Evolutionary conservation across 305 asterid species (phyloP), one percentile per base, ranked within the genome.

Genomic region (Rubia tinctorum): DNA sequence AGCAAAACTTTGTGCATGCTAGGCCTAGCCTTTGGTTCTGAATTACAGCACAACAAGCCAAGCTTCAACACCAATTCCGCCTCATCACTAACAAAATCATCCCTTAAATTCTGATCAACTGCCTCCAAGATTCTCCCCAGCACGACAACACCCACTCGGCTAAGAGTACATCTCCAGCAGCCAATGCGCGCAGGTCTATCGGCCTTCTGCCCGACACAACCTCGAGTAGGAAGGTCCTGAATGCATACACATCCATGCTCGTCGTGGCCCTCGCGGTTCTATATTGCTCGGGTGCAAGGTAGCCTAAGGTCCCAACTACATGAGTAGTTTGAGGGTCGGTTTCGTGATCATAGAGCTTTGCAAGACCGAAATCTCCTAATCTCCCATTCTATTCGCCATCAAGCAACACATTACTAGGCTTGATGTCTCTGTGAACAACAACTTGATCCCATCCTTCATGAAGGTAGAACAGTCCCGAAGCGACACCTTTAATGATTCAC

Each of bases 281-380:
- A 56, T 56, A 56, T 5, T 56, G 62, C 9, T 56, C 27, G 23
- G 62, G 62, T 18, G 62, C 62, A 56, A 56, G 62, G 62, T 56
- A 56, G 62, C 62, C 27, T 18, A 56, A 7, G 27, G 62, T 56
- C 11, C 62, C 62, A 56, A 56, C 62, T 18, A 56, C 27, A 56
- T 56, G 62, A 56, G 62, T 56, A 18, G 62, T 56, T 56, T 56
- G n/a, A n/a, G n/a, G n/a, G n/a, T n/a, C n/a, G n/a, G 55, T 47
- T 47, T 14, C 55, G 8, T 18, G 59, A 17, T 53, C 59, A 53
- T 53, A 53, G 59, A 53, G 62, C 27, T 56, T 56, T 2, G 62
- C 62, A 18, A 56, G 62, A 18, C 62, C 62, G 27, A 56, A 56
- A 56, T 56, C 62, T 56, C 62, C 62, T 20, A 56, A 56, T 56